Base-by-base conservation (phyloP, 1,284 basidiomycete genomes). In the Erythrobasidium hasegawianum region DNA sequence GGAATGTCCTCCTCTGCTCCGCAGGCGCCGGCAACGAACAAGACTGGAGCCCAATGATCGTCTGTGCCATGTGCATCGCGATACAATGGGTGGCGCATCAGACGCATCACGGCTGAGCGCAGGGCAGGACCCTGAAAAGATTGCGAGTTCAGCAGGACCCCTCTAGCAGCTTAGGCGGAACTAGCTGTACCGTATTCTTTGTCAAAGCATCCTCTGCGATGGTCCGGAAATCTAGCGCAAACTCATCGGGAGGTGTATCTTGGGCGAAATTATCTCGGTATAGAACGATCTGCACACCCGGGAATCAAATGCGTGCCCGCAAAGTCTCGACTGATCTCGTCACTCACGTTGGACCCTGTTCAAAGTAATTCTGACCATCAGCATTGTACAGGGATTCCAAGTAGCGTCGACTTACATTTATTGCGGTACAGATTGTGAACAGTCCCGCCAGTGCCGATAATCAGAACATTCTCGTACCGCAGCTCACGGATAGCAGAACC, bases 401-500 rank as follows among this genome's bases (percentile, higher is more conserved):
- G n/a, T n/a, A n/a, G n/a, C n/a, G n/a, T 47, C 45, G 7, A 47
- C 45, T 47, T 14, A 47, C 69, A 73, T 13, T 61, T 58, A 65
- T 71, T 71, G 18, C 72, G 69, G 55, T 73, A 73, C 4, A 73
- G 69, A 50, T 73, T 73, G 64, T 73, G 72, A 0, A 73, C 72
- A 0, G 72, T 67, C 0, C 72, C 70, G 1, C 72, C 72, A 9
- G 72, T 70, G 9, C 72, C 72, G 47, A 73, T 67, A 43, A 73
- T 57, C 16, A 73, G 65, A 26, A 68, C 58, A 49, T 71, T 56
- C 26, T 73, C 58, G 49, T 59, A 55, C 24, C 72, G 70, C 22
- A 73, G 69, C 1, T 49, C 22, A 16, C 72, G 69, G 5, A 73
- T 47, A 0, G 72, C 72, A 0, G 65, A 68, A 18, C 72, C 72